Conservation (phyloP, 208 protist genomes). For the Acanthamoeba rhysodes region DNA sequence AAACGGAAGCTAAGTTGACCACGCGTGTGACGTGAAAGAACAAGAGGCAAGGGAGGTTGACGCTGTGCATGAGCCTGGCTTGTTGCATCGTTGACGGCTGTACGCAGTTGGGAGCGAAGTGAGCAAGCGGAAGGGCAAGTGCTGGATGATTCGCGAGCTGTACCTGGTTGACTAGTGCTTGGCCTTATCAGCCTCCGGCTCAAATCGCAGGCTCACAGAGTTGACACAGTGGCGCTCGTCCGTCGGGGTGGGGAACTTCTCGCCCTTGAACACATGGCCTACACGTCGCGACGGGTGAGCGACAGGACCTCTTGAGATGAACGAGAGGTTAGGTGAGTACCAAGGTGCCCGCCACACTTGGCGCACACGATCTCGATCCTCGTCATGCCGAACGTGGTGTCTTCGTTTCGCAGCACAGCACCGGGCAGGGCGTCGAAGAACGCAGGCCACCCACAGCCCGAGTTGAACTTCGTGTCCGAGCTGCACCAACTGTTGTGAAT, state of each 20-base stretch:
- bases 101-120: too few species aligned
- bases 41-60: too few species aligned
- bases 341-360: slow-evolving; percentile 87
- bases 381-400: slow-evolving; percentile 71
- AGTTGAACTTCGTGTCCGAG: slow-evolving; percentile 83
- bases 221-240: slow-evolving; percentile 88
- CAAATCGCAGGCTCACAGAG: slow-evolving; percentile 82
- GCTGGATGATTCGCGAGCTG: too few species aligned
- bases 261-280: slow-evolving; percentile 80
- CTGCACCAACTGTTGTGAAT: background rate
- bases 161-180: too few species aligned
- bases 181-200: background rate
- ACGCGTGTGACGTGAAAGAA: too few species aligned
- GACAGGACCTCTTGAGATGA: background rate
- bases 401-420: slow-evolving; percentile 69
- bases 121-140: too few species aligned
- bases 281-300: background rate
- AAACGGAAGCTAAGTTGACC: too few species aligned
- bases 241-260: slow-evolving; percentile 81
- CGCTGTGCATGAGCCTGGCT: too few species aligned
- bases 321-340: slow-evolving; percentile 22
- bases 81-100: too few species aligned
- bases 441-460: slow-evolving; percentile 87
- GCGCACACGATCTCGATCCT: slow-evolving; percentile 86
- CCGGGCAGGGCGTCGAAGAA: slow-evolving; percentile 83